Percentiles rank a stretch among this genome's conserved stretches.
phyloP scores from a whole-genome alignment of 805 yeast species.

The Scheffersomyces amazonensis region DNA sequence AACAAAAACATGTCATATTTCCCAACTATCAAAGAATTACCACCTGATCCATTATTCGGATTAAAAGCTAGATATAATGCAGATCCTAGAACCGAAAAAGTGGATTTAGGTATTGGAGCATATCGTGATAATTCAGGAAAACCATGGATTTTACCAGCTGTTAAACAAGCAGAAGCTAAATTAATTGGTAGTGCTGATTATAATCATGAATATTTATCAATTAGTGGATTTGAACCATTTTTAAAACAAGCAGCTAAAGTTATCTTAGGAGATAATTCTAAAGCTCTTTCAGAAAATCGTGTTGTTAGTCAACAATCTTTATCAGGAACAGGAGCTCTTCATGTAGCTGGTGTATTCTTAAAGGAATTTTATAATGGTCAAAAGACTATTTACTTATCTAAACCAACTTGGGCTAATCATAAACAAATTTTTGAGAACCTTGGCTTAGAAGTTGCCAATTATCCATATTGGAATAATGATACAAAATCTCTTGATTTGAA shows the following conservation, averaged over 20 bases:
- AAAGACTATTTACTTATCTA: constrained; percentile 63
- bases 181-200: constrained; percentile 56
- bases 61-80: constrained; percentile 63
- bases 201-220: constrained; percentile 89
- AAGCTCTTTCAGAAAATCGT: constrained; percentile 46
- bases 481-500: constrained; percentile 69
- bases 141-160: constrained; percentile 73
- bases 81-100: constrained; percentile 64
- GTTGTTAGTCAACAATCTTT: constrained; percentile 70
- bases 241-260: constrained; percentile 69
- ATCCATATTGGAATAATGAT: constrained; percentile 83
- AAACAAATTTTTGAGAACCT: constrained; percentile 70
- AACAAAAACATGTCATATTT: constrained; percentile 33
- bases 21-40: constrained; percentile 57
- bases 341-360: constrained; percentile 75
- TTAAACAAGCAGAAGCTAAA: constrained; percentile 62
- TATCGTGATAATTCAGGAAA: constrained; percentile 67
- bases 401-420: constrained; percentile 99
- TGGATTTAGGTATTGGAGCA: constrained; percentile 84
- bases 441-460: constrained; percentile 64
- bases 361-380: constrained; percentile 43
- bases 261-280: constrained; percentile 61
- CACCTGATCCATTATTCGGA: constrained; percentile 87
- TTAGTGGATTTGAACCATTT: constrained; percentile 70
- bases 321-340: constrained; percentile 91